Conservation (phyloP, 768 basidiomycete species). For the Vararia minispora region DNA sequence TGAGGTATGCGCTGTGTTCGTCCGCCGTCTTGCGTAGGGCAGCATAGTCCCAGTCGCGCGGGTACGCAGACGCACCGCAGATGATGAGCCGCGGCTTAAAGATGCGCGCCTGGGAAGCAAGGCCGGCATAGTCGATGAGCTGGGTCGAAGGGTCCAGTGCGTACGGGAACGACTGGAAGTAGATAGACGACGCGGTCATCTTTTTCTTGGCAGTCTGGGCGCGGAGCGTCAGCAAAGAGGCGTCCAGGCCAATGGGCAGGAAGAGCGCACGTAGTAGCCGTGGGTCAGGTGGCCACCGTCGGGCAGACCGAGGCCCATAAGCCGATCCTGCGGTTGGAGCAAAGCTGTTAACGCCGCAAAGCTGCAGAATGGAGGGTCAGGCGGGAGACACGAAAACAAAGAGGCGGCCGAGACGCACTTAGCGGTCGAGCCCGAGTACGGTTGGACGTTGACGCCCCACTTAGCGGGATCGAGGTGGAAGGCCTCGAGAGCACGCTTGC, state of each 20-base stretch:
- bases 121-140: constrained; percentile 77
- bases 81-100: constrained; percentile 95
- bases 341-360: constrained; percentile 95
- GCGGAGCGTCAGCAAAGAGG: background rate
- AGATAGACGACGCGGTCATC: constrained; percentile 99
- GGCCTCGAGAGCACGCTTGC: constrained; percentile 89
- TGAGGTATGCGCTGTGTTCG: constrained; percentile 83
- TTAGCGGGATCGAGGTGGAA: constrained; percentile 88
- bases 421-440: constrained; percentile 91
- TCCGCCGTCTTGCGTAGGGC: constrained; percentile 71
- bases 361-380: constrained; percentile 29
- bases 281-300: constrained; percentile 97
- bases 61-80: constrained; percentile 98
- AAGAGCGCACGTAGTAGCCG: constrained; percentile 79
- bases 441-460: constrained; percentile 99
- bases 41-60: constrained; percentile 95
- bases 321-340: constrained; percentile 91
- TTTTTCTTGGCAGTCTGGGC: constrained; percentile 93
- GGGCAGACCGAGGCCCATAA: constrained; percentile 98
- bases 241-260: constrained; percentile 1
- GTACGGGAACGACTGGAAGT: constrained; percentile 98
- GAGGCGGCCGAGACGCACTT: constrained; percentile 45
- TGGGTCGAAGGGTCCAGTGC: constrained; percentile 72
- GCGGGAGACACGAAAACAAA: background rate
- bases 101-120: constrained; percentile 79